These are phyloP conservation scores for Rutstroemia sp. DNA, from an alignment of 2,329 filamentous ascomycete genomes.

Conservation along the genomic window DNA sequence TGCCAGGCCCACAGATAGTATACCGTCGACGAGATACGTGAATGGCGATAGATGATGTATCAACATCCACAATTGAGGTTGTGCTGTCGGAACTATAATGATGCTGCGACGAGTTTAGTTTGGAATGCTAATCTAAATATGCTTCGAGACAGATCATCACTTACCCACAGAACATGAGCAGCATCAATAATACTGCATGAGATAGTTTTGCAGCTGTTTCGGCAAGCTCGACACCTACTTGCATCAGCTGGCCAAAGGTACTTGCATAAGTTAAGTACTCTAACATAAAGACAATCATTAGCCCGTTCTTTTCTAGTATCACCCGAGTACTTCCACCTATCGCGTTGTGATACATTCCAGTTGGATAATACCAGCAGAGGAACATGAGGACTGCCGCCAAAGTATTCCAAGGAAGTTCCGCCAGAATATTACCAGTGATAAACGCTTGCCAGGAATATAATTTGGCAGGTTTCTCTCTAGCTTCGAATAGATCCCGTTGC, in stretches of 20 bases:
- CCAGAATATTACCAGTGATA: constrained; percentile 65
- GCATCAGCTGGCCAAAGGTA: constrained; percentile 73
- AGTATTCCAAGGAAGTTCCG: constrained; percentile 76
- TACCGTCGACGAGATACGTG: constrained; percentile 69
- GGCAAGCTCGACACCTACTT: constrained; percentile 66
- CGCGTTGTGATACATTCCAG: constrained; percentile 69
- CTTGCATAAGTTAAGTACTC: constrained; percentile 73
- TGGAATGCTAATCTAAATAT: not conserved
- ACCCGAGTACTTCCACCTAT: constrained; percentile 44
- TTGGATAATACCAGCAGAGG: constrained; percentile 79
- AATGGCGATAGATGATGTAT: constrained; percentile 80
- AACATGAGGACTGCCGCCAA: constrained; percentile 71
- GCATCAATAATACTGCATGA: constrained; percentile 66
- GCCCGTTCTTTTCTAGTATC: constrained; percentile 60
- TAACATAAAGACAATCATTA: constrained; percentile 72
- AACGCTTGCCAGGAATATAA: constrained; percentile 68
- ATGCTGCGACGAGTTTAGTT: constrained; percentile 43
- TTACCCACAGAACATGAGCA: constrained; percentile 58
- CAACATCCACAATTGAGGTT: constrained; percentile 76
- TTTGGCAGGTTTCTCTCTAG: constrained; percentile 67
- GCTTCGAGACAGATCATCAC: not conserved
- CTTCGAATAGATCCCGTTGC: constrained; percentile 49
- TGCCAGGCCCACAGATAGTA: constrained; percentile 64
- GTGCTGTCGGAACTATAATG: constrained; percentile 51
- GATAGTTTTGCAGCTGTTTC: constrained; percentile 71